Evolutionary conservation across 176 grass and related monocot species (phyloP).

Genomic region (Themeda triandra): DNA sequence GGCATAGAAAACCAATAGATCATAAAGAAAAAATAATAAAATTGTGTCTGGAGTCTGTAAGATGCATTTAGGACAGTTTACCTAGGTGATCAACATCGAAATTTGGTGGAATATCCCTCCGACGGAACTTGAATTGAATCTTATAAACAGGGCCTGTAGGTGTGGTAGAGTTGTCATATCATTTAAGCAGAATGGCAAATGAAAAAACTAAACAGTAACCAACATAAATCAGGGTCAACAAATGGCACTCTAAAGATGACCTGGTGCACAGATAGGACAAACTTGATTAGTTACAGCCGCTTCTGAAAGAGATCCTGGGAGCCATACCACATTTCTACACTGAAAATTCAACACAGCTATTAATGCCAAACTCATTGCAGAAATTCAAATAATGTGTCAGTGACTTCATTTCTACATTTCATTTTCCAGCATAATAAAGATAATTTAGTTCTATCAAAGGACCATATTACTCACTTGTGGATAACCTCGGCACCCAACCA

Average conservation of each 20-base stretch:
- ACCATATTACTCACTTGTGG: conserved; percentile 54
- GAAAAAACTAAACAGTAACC: not conserved
- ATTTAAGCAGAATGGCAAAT: conserved; percentile 17
- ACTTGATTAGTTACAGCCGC: conserved; percentile 67
- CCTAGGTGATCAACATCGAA: conserved; percentile 88
- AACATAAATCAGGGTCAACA: conserved; percentile 16
- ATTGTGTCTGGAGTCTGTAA: not conserved
- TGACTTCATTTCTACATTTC: too few relatives aligned
- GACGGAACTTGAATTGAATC: conserved; percentile 84
- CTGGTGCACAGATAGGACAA: conserved; percentile 81
- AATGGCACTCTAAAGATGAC: conserved; percentile 36
- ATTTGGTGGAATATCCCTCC: conserved; percentile 89
- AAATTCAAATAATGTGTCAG: not conserved
- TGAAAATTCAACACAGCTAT: conserved; percentile 40
- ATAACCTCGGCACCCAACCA: conserved; percentile 75
- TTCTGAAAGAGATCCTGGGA: conserved; percentile 82
- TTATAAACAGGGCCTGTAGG: conserved; percentile 65
- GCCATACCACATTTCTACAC: conserved; percentile 97
- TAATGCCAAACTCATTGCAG: not conserved
- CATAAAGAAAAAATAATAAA: not conserved
- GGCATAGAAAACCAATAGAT: not conserved
- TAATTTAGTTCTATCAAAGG: conserved; percentile 10
- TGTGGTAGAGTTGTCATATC: conserved; percentile 6
- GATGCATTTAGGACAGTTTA: conserved; percentile 31
- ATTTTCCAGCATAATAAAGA: not conserved